Evolutionary conservation across 2,329 filamentous ascomycete genomes (phyloP), one percentile per base, ranked within the genome.

Genomic region (Venturia pyrina): DNA sequence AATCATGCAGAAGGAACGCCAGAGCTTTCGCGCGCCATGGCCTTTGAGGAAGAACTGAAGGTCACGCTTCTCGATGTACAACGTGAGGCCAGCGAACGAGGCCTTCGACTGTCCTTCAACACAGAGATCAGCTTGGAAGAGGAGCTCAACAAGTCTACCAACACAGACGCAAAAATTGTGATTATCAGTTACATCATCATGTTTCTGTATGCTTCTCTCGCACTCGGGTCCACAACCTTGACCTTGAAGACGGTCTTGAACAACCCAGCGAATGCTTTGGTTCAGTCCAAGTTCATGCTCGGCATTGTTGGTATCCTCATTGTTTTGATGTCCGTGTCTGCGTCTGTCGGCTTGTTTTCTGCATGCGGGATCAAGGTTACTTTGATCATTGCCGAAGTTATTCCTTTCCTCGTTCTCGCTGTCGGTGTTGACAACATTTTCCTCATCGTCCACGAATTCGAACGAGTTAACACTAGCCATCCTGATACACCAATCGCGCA

Each of bases 341-440:
- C 95, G 1, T 97, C 93, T 0, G 93, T 99, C 64, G 95, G 95
- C 0, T 81, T 99, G 53, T 99, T 98, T 73, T 96, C 95, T 0
- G 95, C 91, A 74, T 85, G 87, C 46, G 93, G 93, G 0, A 85
- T 99, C 72, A 97, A 96, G 77, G 95, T 93, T 17, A 99, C 95
- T 0, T 81, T 99, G 70, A 99, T 99, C 72, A 99, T 99, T 68
- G 93, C 96, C 5, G 95, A 99, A 74, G 95, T 99, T 68, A 99
- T 99, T 69, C 95, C 95, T 0, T 99, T 99, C 77, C 88, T 99
- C 69, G 93, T 99, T 11, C 80, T 99, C 24, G 95, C 95, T 15
- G 93, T 99, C 37, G 95, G 95, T 59, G 96, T 99, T 2, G 95
- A 99, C 82, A 99, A 99, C 73, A 98, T 99, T 72, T 99, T 99